Evolutionary conservation across 2,329 filamentous ascomycete species (phyloP).

Genomic region (Sphaerulina vaccinii): DNA sequence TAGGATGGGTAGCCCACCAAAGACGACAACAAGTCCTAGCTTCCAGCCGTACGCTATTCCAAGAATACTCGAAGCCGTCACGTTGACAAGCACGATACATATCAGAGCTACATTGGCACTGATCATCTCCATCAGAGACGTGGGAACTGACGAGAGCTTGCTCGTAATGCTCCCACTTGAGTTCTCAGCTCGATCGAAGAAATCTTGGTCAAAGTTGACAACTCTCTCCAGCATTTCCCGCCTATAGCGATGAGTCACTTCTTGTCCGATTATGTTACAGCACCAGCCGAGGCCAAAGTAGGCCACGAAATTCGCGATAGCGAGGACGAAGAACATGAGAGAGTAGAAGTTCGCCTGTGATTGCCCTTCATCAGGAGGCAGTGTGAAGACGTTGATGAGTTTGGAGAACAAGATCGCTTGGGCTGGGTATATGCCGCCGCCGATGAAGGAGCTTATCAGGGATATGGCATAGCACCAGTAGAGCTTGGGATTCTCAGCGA

Average conservation of each 20-base stretch:
- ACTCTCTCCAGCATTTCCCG: slow-evolving; percentile 37
- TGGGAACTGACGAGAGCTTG: slow-evolving; percentile 50
- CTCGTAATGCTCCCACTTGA: slow-evolving; percentile 50
- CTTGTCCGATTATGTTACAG: slow-evolving; percentile 48
- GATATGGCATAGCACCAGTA: slow-evolving; percentile 43
- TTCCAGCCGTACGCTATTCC: slow-evolving; percentile 41
- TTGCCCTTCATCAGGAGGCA: slow-evolving; percentile 37
- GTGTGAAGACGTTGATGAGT: slow-evolving; percentile 49
- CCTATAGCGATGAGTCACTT: slow-evolving; percentile 39
- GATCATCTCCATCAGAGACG: slow-evolving; percentile 52
- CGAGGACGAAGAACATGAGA: slow-evolving; percentile 58
- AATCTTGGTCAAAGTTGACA: slow-evolving; percentile 35
- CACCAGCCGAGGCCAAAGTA: slow-evolving; percentile 50
- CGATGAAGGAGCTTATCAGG: slow-evolving; percentile 36
- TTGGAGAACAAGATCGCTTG: slow-evolving; percentile 53
- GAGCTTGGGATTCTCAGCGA: slow-evolving; percentile 38
- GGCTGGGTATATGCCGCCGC: slow-evolving; percentile 47
- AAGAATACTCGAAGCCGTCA: slow-evolving; percentile 33
- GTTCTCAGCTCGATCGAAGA: slow-evolving; percentile 48
- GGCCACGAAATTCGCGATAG: slow-evolving; percentile 46
- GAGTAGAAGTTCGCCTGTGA: slow-evolving; percentile 52
- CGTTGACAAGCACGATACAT: slow-evolving; percentile 36
- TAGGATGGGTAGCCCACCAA: slow-evolving; percentile 37
- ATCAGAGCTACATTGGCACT: slow-evolving; percentile 46
- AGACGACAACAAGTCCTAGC: slow-evolving; percentile 37